These are phyloP conservation scores for Lachnellula subtilissima DNA, from an alignment of 2,329 filamentous ascomycete genomes.

Conservation along the genomic window DNA sequence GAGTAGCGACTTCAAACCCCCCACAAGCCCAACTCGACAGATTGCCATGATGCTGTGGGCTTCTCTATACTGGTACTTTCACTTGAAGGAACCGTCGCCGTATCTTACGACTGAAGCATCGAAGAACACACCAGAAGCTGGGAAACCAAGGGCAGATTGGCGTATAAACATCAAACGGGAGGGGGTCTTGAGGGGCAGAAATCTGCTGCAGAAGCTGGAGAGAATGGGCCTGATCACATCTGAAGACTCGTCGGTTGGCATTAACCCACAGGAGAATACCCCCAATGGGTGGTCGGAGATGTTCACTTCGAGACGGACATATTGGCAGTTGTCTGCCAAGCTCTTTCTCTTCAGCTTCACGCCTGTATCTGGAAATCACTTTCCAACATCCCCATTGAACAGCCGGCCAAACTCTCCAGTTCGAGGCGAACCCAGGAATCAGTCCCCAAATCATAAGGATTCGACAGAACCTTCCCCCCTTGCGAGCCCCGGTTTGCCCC, in stretches of 20 bases:
- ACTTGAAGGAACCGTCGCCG: slow-evolving; percentile 69
- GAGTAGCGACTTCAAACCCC: slow-evolving; percentile 71
- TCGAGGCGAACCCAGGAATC: slow-evolving; percentile 31
- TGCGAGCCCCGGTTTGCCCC: neutral
- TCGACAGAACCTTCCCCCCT: slow-evolving; percentile 35
- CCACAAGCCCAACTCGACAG: slow-evolving; percentile 76
- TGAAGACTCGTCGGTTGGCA: slow-evolving; percentile 70
- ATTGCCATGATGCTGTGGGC: slow-evolving; percentile 97
- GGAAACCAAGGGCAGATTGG: slow-evolving; percentile 81
- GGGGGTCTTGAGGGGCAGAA: slow-evolving; percentile 77
- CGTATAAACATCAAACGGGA: slow-evolving; percentile 77
- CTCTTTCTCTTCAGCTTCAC: slow-evolving; percentile 84
- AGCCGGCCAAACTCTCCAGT: slow-evolving; percentile 52
- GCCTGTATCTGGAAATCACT: slow-evolving; percentile 40
- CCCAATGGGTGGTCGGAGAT: slow-evolving; percentile 69
- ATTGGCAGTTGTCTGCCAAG: slow-evolving; percentile 88
- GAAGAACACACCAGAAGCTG: slow-evolving; percentile 59
- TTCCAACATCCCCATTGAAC: slow-evolving; percentile 46
- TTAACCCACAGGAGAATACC: slow-evolving; percentile 54
- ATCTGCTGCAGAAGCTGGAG: slow-evolving; percentile 84
- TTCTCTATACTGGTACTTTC: slow-evolving; percentile 95
- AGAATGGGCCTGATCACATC: slow-evolving; percentile 82
- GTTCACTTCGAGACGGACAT: slow-evolving; percentile 75
- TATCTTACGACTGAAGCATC: slow-evolving; percentile 60
- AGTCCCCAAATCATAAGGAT: slow-evolving; percentile 27